Percentiles rank a stretch among this genome's conserved stretches.
Evolutionary conservation across 179 eudicot species (phyloP).

Genomic region (Carnegiea gigantea): DNA sequence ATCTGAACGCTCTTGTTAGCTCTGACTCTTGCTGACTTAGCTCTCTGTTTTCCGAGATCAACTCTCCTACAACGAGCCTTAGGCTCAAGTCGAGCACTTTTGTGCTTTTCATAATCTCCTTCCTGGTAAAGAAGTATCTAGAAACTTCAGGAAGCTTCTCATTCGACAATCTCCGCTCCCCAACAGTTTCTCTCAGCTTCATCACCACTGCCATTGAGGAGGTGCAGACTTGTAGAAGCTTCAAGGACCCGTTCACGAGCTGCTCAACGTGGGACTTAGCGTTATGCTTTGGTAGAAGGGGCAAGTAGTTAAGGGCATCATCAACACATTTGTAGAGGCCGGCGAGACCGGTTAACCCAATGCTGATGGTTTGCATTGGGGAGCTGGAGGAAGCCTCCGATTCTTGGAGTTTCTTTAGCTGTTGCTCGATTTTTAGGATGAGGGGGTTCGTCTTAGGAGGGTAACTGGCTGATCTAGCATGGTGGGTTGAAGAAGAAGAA

Average conservation of each 20-base stretch:
- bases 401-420: constrained; percentile 33
- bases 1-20: too few relatives aligned
- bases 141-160: too few relatives aligned
- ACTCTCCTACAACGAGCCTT: too few relatives aligned
- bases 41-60: too few relatives aligned
- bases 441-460: constrained; percentile 27
- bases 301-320: constrained; percentile 16
- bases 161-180: too few relatives aligned
- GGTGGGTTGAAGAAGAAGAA: not conserved
- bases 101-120: too few relatives aligned
- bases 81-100: too few relatives aligned
- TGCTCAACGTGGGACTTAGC: constrained; percentile 13
- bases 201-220: not conserved
- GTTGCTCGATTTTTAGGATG: constrained; percentile 18
- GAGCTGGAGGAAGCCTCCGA: constrained; percentile 27
- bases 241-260: not conserved
- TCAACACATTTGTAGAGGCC: too few relatives aligned
- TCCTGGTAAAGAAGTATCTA: too few relatives aligned
- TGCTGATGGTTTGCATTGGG: constrained; percentile 8
- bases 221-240: not conserved
- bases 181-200: too few relatives aligned
- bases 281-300: constrained; percentile 8
- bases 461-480: constrained; percentile 31
- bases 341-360: too few relatives aligned
- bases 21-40: too few relatives aligned